Conservation (phyloP, 495 filamentous ascomycete species). For the Aspergillus olivimuriae region DNA sequence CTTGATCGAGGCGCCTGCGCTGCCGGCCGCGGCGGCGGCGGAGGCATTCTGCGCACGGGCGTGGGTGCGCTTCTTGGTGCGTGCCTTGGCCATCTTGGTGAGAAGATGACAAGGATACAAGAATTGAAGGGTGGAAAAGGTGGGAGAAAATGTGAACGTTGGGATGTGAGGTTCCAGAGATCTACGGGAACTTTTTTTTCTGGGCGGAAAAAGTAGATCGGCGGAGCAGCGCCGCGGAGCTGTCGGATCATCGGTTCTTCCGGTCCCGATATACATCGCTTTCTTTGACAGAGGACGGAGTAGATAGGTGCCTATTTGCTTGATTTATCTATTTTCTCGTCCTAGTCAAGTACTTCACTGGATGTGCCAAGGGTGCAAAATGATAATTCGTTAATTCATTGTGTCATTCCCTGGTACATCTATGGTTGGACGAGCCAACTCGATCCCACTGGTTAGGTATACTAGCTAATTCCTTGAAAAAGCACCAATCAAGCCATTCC, state of each 20-base stretch:
- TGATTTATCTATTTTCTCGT: neutral
- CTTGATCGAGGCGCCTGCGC: constrained; percentile 39
- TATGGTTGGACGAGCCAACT: neutral
- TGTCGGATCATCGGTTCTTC: constrained; percentile 36
- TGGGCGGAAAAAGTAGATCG: constrained; percentile 30
- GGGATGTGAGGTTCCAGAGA: too few species aligned
- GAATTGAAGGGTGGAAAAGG: too few species aligned
- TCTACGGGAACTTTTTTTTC: constrained; percentile 30
- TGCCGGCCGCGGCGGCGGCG: constrained; percentile 42
- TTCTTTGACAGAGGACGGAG: too few species aligned
- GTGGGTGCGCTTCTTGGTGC: constrained; percentile 89
- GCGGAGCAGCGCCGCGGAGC: constrained; percentile 20
- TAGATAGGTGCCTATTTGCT: too few species aligned
- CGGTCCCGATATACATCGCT: constrained; percentile 17
- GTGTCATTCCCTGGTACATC: neutral
- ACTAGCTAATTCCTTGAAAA: too few species aligned
- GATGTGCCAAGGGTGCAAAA: too few species aligned
- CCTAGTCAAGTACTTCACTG: too few species aligned
- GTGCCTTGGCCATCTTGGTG: constrained; percentile 71
- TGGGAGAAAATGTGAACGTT: too few species aligned
- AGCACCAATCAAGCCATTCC: too few species aligned
- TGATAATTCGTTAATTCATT: neutral
- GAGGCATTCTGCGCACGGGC: constrained; percentile 59
- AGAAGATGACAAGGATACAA: too few species aligned
- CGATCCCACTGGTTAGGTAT: too few species aligned